phyloP scores from a whole-genome alignment of 805 yeast genomes.

The Yamadazyma nakazawae region DNA sequence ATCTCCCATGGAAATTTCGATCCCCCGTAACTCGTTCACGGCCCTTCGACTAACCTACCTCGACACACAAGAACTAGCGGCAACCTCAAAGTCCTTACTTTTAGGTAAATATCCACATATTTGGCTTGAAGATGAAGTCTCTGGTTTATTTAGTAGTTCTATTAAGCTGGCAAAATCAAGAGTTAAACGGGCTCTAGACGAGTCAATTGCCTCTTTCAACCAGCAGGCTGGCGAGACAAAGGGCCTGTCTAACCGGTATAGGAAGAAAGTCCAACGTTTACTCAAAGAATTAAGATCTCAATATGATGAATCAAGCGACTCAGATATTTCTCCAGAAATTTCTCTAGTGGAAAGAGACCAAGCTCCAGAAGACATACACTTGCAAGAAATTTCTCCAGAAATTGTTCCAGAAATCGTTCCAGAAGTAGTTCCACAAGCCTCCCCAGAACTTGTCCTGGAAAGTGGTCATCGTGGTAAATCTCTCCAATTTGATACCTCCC shows the following conservation, averaged over 20 bases:
- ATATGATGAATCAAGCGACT: not conserved
- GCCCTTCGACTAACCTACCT: conserved; percentile 57
- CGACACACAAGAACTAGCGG: conserved; percentile 45
- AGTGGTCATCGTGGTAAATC: too few relatives aligned
- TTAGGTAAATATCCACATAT: conserved; percentile 58
- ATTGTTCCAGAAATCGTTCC: too few relatives aligned
- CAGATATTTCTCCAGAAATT: not conserved
- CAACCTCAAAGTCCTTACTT: conserved; percentile 45
- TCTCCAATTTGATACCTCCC: too few relatives aligned
- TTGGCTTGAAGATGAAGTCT: conserved; percentile 46
- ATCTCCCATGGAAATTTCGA: conserved; percentile 8
- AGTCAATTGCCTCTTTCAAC: conserved; percentile 1
- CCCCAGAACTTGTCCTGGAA: too few relatives aligned
- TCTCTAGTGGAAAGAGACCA: too few relatives aligned
- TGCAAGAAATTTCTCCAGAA: too few relatives aligned
- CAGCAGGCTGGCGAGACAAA: not conserved
- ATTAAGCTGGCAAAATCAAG: conserved; percentile 12
- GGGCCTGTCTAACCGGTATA: not conserved
- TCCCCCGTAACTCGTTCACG: conserved; percentile 58
- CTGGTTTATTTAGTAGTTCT: conserved; percentile 19
- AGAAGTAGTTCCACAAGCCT: too few relatives aligned
- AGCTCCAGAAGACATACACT: too few relatives aligned
- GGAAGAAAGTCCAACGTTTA: not conserved
- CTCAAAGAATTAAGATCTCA: not conserved
- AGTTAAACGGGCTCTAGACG: conserved; percentile 13